phyloP scores from a whole-genome alignment of 1,284 basidiomycete species.

The Afroboletus lepidellus region DNA sequence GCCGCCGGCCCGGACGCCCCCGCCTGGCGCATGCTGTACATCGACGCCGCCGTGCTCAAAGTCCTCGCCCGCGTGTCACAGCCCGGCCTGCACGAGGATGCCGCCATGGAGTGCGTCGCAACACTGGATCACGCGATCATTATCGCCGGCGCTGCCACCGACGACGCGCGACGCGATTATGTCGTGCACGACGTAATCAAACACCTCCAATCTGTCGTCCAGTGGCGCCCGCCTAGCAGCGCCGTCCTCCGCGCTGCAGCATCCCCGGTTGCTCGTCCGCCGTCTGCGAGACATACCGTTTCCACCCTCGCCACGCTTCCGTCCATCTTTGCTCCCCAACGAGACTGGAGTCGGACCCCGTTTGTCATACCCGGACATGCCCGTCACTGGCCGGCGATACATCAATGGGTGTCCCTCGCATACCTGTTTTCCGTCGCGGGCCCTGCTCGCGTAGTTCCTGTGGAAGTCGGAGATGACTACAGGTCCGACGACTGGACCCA shows the following conservation, averaged over 20 bases:
- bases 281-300: slow-evolving; percentile 33
- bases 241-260: slow-evolving; percentile 14
- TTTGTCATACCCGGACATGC: slow-evolving; percentile 74
- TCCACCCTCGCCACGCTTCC: slow-evolving; percentile 45
- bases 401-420: slow-evolving; percentile 62
- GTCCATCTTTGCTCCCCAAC: slow-evolving; percentile 55
- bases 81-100: slow-evolving; percentile 27
- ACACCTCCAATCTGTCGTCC: slow-evolving; percentile 38
- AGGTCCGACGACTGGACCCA: slow-evolving; percentile 82
- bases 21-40: slow-evolving; percentile 61
- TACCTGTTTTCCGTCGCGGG: slow-evolving; percentile 74
- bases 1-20: slow-evolving; percentile 31
- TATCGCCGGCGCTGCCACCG: slow-evolving; percentile 73
- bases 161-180: slow-evolving; percentile 52
- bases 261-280: slow-evolving; percentile 13
- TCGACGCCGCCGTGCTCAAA: slow-evolving; percentile 59
- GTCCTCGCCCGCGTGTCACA: slow-evolving; percentile 42
- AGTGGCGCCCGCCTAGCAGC: slow-evolving; percentile 13
- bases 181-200: slow-evolving; percentile 62
- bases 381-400: slow-evolving; percentile 68
- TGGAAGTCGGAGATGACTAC: slow-evolving; percentile 89
- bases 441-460: slow-evolving; percentile 81
- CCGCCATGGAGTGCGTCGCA: slow-evolving; percentile 42
- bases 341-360: slow-evolving; percentile 46
- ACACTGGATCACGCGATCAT: slow-evolving; percentile 80